Evolutionary conservation across 805 yeast species (phyloP), one percentile per base, ranked within the genome.

Genomic region (Ogataea glucozyma): DNA sequence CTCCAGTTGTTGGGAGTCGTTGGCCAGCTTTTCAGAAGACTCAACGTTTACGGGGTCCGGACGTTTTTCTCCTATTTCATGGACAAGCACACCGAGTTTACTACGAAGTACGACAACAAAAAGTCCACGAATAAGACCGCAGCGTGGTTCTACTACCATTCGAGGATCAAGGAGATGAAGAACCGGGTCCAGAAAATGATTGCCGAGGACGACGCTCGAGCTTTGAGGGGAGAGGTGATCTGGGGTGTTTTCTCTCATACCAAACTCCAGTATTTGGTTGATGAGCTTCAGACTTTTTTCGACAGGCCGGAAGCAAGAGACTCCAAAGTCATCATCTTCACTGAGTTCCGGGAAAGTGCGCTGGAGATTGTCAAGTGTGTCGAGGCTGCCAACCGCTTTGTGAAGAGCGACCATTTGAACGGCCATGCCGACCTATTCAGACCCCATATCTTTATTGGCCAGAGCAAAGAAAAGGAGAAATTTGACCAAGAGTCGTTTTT

Each of bases 361-460:
- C 66, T 87, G 30, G 97, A 90, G 49, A 84, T 93, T 33, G 88
- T 87, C 1, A 81, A 79, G 49, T 75, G 73, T 40, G 65, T 81
- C 35, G 91, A 84, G 49, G 53, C 54, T 31, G 58, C 64, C 7
- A 63, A 61, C 44, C 40, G 32, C 13, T 32, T 38, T 20, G 27
- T 47, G 20, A 39, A 32, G 8, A 37, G 48, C 1, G 43, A 31
- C 8, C 36, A 48, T 50, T 47, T 58, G 6, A 49, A 60, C 42
- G 58, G 56, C 29, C 64, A 63, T 42, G 53, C 47, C 21, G 66
- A 48, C 30, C 53, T 40, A 19, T 64, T 78, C 17, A 75, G 76
- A 38, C 87, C 98, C 0, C 96, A 88, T 60, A 79, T 91, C 18
- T 93, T 93, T 59, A 88, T 93, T 49, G 99, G 99, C 0, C 99